Percentiles rank a stretch among this genome's conserved stretches.
phyloP scores from a whole-genome alignment of 768 basidiomycete species.

The Mrakia gelida region DNA sequence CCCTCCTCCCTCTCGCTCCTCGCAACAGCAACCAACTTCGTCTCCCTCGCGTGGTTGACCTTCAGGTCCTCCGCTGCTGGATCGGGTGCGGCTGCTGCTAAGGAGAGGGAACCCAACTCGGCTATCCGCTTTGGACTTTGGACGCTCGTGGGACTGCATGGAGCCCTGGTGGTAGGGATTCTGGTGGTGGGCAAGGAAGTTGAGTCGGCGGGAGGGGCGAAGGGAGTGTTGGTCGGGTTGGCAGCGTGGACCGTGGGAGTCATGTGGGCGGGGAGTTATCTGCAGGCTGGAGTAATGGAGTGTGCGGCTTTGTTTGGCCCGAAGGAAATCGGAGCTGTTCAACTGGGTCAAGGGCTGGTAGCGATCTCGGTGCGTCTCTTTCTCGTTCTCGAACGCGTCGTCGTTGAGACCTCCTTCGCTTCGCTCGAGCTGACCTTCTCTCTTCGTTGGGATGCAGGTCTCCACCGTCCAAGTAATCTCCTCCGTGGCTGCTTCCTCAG shows the following conservation, averaged over 20 bases:
- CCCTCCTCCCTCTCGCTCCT: conserved; percentile 17
- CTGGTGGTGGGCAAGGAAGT: neutral
- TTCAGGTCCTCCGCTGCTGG: conserved; percentile 1
- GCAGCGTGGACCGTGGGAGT: conserved; percentile 1
- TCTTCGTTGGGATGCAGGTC: neutral
- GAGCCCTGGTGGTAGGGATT: neutral
- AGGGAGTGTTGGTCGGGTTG: neutral
- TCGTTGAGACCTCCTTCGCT: neutral
- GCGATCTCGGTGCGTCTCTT: neutral
- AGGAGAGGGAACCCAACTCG: neutral
- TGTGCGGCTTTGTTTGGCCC: conserved; percentile 20
- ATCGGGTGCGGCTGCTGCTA: neutral
- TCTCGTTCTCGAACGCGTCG: neutral
- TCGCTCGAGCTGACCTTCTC: neutral
- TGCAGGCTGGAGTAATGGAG: conserved; percentile 22
- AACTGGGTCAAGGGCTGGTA: conserved; percentile 12
- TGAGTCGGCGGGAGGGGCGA: neutral
- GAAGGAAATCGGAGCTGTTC: conserved; percentile 15
- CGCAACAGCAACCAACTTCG: conserved; percentile 19
- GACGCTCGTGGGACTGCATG: conserved; percentile 3
- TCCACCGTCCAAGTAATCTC: conserved; percentile 6
- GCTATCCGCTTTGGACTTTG: neutral
- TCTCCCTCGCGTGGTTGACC: conserved; percentile 26
- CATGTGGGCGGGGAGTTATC: conserved; percentile 8
- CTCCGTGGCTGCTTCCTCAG: neutral